phyloP scores from a whole-genome alignment of 768 basidiomycete species.

The Suillus tomentosus region DNA sequence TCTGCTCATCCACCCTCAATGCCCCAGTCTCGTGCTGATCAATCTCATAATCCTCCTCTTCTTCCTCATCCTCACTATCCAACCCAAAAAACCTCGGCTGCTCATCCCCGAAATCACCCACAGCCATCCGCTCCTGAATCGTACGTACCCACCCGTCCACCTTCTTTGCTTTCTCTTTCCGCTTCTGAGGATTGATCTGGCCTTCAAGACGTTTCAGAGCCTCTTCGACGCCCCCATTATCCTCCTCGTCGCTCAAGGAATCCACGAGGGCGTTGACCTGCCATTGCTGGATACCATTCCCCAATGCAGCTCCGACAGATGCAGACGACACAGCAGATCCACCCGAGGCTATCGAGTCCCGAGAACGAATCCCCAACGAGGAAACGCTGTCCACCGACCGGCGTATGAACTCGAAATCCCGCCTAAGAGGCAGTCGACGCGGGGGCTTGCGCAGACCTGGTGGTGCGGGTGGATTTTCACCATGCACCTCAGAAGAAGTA shows the following conservation, averaged over 20 bases:
- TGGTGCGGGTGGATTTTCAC: conserved; percentile 41
- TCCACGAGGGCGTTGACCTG: conserved; percentile 80
- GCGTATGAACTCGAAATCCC: conserved; percentile 80
- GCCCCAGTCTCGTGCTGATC: conserved; percentile 36
- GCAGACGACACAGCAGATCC: conserved; percentile 35
- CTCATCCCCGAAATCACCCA: conserved; percentile 65
- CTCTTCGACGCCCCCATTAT: conserved; percentile 73
- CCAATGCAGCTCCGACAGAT: conserved; percentile 42
- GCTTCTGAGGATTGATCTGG: conserved; percentile 73
- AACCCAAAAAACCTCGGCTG: conserved; percentile 55
- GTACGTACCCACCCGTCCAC: conserved; percentile 82
- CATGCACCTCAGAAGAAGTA: conserved; percentile 59
- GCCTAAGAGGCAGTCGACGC: conserved; percentile 68
- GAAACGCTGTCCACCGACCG: conserved; percentile 72
- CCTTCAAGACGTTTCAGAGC: conserved; percentile 84
- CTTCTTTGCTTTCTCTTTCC: conserved; percentile 71
- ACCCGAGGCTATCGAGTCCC: conserved; percentile 58
- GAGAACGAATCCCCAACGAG: conserved; percentile 74
- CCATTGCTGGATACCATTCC: conserved; percentile 68
- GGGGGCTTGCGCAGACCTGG: conserved; percentile 56
- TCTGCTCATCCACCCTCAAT: conserved; percentile 12
- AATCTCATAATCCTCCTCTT: conserved; percentile 33
- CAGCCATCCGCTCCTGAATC: conserved; percentile 65
- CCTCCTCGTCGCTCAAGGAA: conserved; percentile 71
- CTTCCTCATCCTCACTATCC: conserved; percentile 45